Conservation (phyloP, 306 rosid species). For the Cicer pinnatifidum region DNA sequence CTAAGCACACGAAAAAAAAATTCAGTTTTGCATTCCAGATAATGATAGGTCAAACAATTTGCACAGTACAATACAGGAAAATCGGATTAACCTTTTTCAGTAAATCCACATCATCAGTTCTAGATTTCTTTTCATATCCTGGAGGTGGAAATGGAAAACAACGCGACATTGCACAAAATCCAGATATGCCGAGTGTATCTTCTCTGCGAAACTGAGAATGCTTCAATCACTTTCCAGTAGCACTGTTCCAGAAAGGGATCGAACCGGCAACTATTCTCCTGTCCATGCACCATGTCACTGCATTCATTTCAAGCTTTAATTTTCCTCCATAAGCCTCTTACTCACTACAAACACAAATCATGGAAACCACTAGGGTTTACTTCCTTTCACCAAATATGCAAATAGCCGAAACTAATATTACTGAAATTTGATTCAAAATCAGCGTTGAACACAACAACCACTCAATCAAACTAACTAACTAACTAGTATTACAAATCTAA, state of each 20-base stretch:
- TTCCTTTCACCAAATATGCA: slow-evolving; percentile 44
- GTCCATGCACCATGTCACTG: slow-evolving; percentile 97
- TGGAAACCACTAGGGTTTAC: slow-evolving; percentile 47
- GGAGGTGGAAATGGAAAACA: slow-evolving; percentile 96
- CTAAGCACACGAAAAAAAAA: neutral
- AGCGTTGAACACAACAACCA: slow-evolving; percentile 36
- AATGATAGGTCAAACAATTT: slow-evolving; percentile 41
- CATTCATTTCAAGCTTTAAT: slow-evolving; percentile 77
- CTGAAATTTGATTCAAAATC: slow-evolving; percentile 43
- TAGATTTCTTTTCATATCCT: slow-evolving; percentile 82
- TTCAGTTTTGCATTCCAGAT: slow-evolving; percentile 8
- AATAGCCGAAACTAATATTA: slow-evolving; percentile 34
- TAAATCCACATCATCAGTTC: slow-evolving; percentile 64
- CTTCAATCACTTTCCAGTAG: slow-evolving; percentile 58
- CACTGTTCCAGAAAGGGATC: slow-evolving; percentile 66
- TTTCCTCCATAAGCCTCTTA: slow-evolving; percentile 60
- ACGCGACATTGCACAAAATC: slow-evolving; percentile 93
- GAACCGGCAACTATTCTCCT: slow-evolving; percentile 80
- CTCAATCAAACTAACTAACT: slow-evolving; percentile 26
- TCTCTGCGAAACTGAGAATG: slow-evolving; percentile 55
- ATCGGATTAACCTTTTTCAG: slow-evolving; percentile 69
- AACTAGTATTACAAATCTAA: neutral
- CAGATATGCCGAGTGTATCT: slow-evolving; percentile 47
- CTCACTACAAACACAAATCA: slow-evolving; percentile 51
- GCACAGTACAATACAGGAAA: slow-evolving; percentile 40